Base-by-base conservation (phyloP, 345 rosid species). In the Camelina laxa region DNA sequence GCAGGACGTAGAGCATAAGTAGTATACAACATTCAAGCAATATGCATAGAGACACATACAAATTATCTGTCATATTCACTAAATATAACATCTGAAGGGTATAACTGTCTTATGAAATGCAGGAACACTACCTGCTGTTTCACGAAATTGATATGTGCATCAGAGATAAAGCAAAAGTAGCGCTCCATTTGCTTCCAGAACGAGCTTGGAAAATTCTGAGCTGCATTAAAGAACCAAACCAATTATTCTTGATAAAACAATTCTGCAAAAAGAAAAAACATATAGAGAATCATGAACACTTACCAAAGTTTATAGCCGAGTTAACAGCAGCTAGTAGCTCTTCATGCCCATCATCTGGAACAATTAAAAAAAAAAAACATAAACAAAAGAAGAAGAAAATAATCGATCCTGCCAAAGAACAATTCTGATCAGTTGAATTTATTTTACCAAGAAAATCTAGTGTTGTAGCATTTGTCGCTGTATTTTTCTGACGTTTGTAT, bases 121-220 rank as follows among this genome's bases (percentile, higher is more conserved):
- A 74, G 35, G 39, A 51, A 19, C 51, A 53, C 16, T 58, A 86
- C 99, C 99, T 82, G 92, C 76, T 89, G 87, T 82, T 89, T 88
- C 77, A 89, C 66, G 78, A 80, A 78, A 75, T 80, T 74, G 75
- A 92, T 81, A 79, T 92, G 94, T 59, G 78, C 79, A 75, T 95
- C 90, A 75, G 92, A 84, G 81, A 92, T 67, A 73, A 83, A 80
- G 77, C 96, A 85, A 78, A 92, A 88, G 72, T 81, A 81, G 14
- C 82, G 84, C 80, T 95, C 99, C 90, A 90, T 87, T 73, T 86
- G 89, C 86, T 82, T 87, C 98, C 97, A 95, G 73, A 90, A 89
- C 60, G 86, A 74, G 61, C 76, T 81, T 30, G 84, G 75, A 70
- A 77, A 80, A 49, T 81, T 80, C 73, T 77, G 86, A 68, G 82